These are phyloP conservation scores for Hanseniaspora mollemarum DNA, from an alignment of 805 yeast species.

Conservation along the genomic window DNA sequence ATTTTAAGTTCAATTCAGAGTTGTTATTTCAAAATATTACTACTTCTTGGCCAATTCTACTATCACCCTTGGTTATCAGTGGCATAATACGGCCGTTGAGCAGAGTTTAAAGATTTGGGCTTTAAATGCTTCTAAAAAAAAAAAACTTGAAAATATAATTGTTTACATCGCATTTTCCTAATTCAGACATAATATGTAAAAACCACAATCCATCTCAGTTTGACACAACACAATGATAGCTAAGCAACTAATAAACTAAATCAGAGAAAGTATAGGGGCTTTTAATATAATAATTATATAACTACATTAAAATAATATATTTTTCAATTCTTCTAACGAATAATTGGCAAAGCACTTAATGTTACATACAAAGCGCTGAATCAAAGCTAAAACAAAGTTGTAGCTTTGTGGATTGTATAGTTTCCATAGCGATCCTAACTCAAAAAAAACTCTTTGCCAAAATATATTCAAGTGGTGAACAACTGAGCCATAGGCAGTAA, in stretches of 20 bases:
- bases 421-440: conserved; percentile 3
- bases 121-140: background rate
- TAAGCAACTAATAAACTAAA: too few relatives aligned
- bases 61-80: too few relatives aligned
- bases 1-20: background rate
- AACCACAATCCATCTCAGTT: too few relatives aligned
- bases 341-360: background rate
- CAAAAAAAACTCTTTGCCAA: conserved; percentile 15
- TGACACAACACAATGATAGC: too few relatives aligned
- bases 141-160: background rate
- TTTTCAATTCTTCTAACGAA: conserved; percentile 10
- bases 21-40: too few relatives aligned
- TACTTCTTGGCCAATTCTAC: too few relatives aligned
- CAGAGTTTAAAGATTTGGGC: too few relatives aligned
- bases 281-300: background rate
- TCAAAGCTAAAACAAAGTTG: background rate
- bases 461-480: background rate
- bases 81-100: too few relatives aligned
- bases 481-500: background rate
- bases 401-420: background rate
- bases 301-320: conserved; percentile 1
- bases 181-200: background rate
- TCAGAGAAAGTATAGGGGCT: too few relatives aligned
- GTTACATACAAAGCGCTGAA: background rate
- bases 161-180: background rate